Conservation (phyloP, 2,329 filamentous ascomycete genomes). For the Epicoccum nigrum region DNA sequence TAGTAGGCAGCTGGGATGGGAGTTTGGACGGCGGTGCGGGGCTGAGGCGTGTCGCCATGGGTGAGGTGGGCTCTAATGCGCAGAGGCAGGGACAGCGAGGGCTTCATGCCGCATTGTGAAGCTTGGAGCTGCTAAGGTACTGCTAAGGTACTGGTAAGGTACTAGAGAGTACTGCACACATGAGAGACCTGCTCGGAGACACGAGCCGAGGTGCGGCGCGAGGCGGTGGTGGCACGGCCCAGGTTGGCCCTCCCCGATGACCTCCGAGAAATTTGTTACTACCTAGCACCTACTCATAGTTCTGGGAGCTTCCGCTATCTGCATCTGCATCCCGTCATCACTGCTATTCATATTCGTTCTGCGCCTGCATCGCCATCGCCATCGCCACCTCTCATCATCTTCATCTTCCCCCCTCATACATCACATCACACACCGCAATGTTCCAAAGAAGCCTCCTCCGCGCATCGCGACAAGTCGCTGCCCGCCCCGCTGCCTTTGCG, state of each 20-base stretch:
- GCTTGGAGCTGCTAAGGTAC: neutral
- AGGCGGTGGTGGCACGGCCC: slow-evolving; percentile 2
- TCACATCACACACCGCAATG: slow-evolving; percentile 45
- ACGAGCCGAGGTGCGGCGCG: slow-evolving; percentile 27
- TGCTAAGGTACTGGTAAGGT: no score
- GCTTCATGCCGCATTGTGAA: slow-evolving; percentile 29
- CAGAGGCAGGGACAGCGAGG: slow-evolving; percentile 24
- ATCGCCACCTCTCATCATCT: neutral
- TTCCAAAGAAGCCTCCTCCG: slow-evolving; percentile 59
- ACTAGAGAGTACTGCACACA: no score
- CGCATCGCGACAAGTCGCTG: slow-evolving; percentile 52
- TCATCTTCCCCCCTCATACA: neutral
- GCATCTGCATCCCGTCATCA: slow-evolving; percentile 26
- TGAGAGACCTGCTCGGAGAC: slow-evolving; percentile 22
- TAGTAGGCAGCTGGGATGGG: slow-evolving; percentile 61
- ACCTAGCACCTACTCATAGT: no score
- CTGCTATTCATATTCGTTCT: slow-evolving; percentile 7
- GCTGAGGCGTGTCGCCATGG: slow-evolving; percentile 14
- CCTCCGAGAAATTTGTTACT: slow-evolving; percentile 22
- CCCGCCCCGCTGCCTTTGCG: slow-evolving; percentile 49
- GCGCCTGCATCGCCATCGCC: slow-evolving; percentile 6
- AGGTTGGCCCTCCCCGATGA: slow-evolving; percentile 9
- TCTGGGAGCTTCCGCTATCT: slow-evolving; percentile 22
- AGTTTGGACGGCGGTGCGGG: slow-evolving; percentile 21
- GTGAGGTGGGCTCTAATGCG: slow-evolving; percentile 21